A percentile compares a stretch with the other conserved stretches of the same genome.
phyloP scores from a whole-genome alignment of 306 rosid species.

The Vicia sativa region DNA sequence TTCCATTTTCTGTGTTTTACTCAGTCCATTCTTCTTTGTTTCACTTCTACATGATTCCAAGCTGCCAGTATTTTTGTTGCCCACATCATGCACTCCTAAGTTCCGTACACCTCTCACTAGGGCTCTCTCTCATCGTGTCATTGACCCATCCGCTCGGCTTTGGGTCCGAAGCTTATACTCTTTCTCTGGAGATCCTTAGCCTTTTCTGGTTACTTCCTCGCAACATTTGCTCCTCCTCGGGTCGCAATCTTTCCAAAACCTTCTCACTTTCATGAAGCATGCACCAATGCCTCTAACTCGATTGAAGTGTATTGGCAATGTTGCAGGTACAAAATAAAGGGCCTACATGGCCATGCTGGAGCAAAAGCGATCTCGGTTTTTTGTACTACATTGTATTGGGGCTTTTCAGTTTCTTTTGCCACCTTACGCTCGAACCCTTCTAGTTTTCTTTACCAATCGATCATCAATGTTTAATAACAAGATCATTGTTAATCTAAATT shows the following conservation, averaged over 20 bases:
- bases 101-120: no score
- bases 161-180: constrained; percentile 89
- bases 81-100: no score
- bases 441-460: constrained; percentile 57
- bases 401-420: constrained; percentile 49
- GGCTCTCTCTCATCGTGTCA: no score
- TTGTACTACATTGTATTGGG: constrained; percentile 53
- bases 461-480: constrained; percentile 67
- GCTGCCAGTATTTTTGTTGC: no score
- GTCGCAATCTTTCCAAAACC: constrained; percentile 76
- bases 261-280: constrained; percentile 70
- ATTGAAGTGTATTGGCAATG: constrained; percentile 51
- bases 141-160: no score
- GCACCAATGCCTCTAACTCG: no score
- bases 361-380: constrained; percentile 44
- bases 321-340: constrained; percentile 48
- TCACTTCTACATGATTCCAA: no score
- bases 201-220: constrained; percentile 86
- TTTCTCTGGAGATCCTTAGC: constrained; percentile 86
- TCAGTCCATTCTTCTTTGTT: no score
- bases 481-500: constrained; percentile 72
- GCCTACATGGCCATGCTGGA: no score
- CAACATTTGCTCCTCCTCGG: constrained; percentile 76
- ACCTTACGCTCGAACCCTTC: constrained; percentile 61
- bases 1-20: no score